Evolutionary conservation across 1,284 basidiomycete species (phyloP), one percentile per base, ranked within the genome.

Genomic region (Mycena citricolor): DNA sequence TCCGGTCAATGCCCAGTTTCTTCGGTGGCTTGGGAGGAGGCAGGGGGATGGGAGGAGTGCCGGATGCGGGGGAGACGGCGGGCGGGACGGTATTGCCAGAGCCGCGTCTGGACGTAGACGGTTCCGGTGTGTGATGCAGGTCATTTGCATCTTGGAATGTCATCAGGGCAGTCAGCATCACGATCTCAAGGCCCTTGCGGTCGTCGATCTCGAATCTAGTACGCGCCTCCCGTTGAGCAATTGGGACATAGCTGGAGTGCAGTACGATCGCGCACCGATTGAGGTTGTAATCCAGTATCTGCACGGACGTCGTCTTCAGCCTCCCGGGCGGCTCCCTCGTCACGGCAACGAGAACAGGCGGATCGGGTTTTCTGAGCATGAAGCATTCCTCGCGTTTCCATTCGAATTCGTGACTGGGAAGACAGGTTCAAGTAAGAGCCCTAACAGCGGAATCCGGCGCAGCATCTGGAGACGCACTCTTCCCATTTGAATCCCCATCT

Each of bases 211-310:
- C 87, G 56, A 92, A 90, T 32, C 87, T 88, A 8, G 23, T 46
- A n/a, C 29, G 22, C n/a, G n/a, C n/a, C n/a, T n/a, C n/a, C n/a
- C n/a, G n/a, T n/a, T n/a, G n/a, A n/a, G n/a, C n/a, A 32, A 37
- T 32, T 39, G 12, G 17, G 19, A 24, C 13, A 21, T 28, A 31
- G 36, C 31, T 41, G 39, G 16, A 22, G 10, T 21, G 25, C 24
- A 39, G 28, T 22, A 42, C 26, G 21, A 40, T 29, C n/a, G 16
- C 68, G 36, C 52, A 82, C 79, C 87, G 69, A 54, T 88, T 78
- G 22, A 90, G 69, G 57, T 92, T 92, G 57, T 92, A 92, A 61
- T 92, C 87, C 13, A 92, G 69, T n/a, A 92, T 77, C 58, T 90
- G 87, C n/a, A 91, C 69, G 1, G 81, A 71, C 0, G 75, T 67